A percentile compares a stretch with the other conserved stretches of the same genome.
Evolutionary conservation across 441 rosid species (phyloP).

Genomic region (Gossypium aridum): DNA sequence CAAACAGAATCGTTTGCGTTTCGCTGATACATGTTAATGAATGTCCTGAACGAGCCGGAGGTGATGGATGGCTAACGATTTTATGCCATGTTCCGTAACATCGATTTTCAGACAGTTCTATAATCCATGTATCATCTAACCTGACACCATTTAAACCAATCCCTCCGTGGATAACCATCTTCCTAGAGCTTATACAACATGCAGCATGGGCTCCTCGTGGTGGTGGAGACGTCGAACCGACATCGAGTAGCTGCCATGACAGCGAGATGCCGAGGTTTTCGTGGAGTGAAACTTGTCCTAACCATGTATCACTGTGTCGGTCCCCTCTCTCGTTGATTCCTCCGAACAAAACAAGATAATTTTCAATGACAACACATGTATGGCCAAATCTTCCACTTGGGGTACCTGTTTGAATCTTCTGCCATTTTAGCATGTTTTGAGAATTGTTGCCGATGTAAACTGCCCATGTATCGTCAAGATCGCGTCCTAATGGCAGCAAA

Average conservation of each 20-base stretch:
- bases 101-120: slow-evolving; percentile 61
- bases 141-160: slow-evolving; percentile 65
- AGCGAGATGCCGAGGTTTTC: slow-evolving; percentile 36
- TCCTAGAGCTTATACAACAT: slow-evolving; percentile 47
- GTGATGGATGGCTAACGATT: slow-evolving; percentile 47
- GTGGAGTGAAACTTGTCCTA: slow-evolving; percentile 45
- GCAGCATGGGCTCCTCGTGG: slow-evolving; percentile 94
- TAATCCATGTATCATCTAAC: slow-evolving; percentile 75
- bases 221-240: slow-evolving; percentile 48
- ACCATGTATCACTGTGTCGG: slow-evolving; percentile 83
- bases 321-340: slow-evolving; percentile 84
- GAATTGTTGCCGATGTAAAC: slow-evolving; percentile 51
- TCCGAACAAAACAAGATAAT: slow-evolving; percentile 68
- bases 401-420: slow-evolving; percentile 54
- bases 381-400: slow-evolving; percentile 96
- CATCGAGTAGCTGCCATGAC: slow-evolving; percentile 62
- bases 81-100: slow-evolving; percentile 58
- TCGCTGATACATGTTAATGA: slow-evolving; percentile 62
- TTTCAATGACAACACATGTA: slow-evolving; percentile 51
- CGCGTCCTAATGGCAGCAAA: slow-evolving; percentile 50
- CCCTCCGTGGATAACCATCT: slow-evolving; percentile 85
- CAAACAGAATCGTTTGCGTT: slow-evolving; percentile 55
- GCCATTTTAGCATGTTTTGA: slow-evolving; percentile 46
- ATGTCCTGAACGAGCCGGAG: slow-evolving; percentile 91
- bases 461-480: slow-evolving; percentile 94